Evolutionary conservation across 2,329 filamentous ascomycete species (phyloP).

Genomic region (Trichoderma afroharzianum): DNA sequence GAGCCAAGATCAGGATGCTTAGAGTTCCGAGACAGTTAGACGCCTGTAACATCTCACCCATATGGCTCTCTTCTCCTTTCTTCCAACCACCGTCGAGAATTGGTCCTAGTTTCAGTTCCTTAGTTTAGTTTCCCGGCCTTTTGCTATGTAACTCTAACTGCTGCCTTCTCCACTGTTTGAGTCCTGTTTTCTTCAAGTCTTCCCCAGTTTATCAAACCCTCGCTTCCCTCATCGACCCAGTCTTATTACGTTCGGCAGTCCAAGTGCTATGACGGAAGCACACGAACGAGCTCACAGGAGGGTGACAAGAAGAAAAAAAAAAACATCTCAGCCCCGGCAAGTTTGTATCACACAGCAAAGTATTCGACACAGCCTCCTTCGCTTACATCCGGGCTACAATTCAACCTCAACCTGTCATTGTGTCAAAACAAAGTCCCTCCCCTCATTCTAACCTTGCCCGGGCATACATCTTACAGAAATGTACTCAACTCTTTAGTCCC

Average conservation of each 20-base stretch:
- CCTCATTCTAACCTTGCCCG: neutral
- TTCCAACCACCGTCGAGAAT: neutral
- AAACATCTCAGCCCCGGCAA: slow-evolving; percentile 12
- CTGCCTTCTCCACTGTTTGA: neutral
- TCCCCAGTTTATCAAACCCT: slow-evolving; percentile 10
- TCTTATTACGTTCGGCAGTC: neutral
- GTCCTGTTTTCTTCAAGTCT: neutral
- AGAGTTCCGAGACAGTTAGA: neutral
- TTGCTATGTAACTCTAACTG: neutral
- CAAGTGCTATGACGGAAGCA: neutral
- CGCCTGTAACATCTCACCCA: neutral
- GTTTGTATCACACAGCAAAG: neutral
- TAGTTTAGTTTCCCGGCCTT: neutral
- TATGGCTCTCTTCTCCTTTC: neutral
- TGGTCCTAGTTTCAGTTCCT: neutral
- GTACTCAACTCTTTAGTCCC: neutral
- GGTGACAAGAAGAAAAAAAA: neutral
- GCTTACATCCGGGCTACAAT: neutral
- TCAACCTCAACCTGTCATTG: neutral
- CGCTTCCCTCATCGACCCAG: neutral
- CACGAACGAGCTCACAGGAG: neutral
- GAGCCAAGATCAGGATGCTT: neutral
- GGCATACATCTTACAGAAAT: neutral
- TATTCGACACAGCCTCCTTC: slow-evolving; percentile 10
- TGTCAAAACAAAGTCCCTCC: neutral